Conservation (phyloP, 2,329 filamentous ascomycete genomes). For the Microdochium bolleyi region DNA sequence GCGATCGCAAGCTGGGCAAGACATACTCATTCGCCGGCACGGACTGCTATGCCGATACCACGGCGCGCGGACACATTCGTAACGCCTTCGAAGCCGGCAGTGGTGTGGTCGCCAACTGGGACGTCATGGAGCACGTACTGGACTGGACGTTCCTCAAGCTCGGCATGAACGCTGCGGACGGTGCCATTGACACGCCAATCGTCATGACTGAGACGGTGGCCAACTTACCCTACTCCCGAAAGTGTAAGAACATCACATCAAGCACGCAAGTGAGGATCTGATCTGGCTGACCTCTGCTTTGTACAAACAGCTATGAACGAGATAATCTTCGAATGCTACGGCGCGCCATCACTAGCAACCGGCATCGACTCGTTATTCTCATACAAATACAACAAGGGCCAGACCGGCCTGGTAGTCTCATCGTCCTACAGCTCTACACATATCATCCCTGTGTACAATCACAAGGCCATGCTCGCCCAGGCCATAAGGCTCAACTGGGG, state of each 20-base stretch:
- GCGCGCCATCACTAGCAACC: constrained; percentile 81
- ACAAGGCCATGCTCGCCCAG: constrained; percentile 75
- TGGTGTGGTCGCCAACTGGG: constrained; percentile 94
- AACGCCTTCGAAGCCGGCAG: constrained; percentile 86
- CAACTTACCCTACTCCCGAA: constrained; percentile 80
- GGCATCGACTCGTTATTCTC: constrained; percentile 97
- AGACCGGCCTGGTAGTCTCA: constrained; percentile 79
- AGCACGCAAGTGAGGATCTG: neutral
- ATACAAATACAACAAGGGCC: constrained; percentile 84
- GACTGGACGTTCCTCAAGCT: constrained; percentile 95
- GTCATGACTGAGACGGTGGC: constrained; percentile 95
- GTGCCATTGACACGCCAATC: constrained; percentile 74
- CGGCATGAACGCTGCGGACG: constrained; percentile 69
- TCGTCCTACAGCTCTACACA: constrained; percentile 93
- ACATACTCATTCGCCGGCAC: constrained; percentile 88
- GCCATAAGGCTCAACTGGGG: constrained; percentile 93
- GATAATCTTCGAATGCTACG: constrained; percentile 93
- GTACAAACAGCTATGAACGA: constrained; percentile 76
- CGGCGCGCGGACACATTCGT: constrained; percentile 81
- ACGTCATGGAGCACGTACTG: constrained; percentile 88
- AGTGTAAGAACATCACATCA: constrained; percentile 49
- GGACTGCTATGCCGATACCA: constrained; percentile 92
- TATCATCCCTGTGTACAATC: constrained; percentile 85
- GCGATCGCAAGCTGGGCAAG: constrained; percentile 86
- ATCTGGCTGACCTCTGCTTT: constrained; percentile 14